Base-by-base conservation (phyloP, 2,329 filamentous ascomycete genomes). In the Emydomyces testavorans region DNA sequence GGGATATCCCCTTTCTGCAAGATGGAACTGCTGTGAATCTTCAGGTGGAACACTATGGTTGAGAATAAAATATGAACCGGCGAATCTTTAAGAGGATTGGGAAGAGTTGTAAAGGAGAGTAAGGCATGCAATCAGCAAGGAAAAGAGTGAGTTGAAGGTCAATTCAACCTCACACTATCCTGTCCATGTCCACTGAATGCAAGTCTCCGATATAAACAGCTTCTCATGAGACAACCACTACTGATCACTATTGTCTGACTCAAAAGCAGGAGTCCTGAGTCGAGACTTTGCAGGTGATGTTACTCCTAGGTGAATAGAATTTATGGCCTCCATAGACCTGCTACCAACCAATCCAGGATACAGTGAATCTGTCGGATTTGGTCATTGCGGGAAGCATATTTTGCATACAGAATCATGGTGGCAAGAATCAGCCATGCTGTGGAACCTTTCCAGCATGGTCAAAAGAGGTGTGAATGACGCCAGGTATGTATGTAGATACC, bases 381-480 rank as follows among this genome's bases (percentile, higher is more conserved):
- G n/a, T 16, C 29, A 20, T 21, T 20, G 20, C 42, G 23, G 21
- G 23, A 31, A 45, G 29, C 11, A 11, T 15, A 21, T 34, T 3
- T 28, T 26, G 29, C n/a, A 26, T 35, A 16, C 31, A 37, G 31
- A 20, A 13, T n/a, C 42, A 28, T 29, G n/a, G 32, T 15, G 24
- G 34, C 3, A 18, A n/a, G 18, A 45, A 20, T 6, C 29, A 11
- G n/a, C 7, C 21, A 35, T 46, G 28, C 18, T 37, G 36, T 38
- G 41, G 34, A 40, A 50, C 41, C 24, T 40, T 32, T n/a, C 20
- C 21, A 37, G 20, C 24, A 16, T 37, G 32, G 31, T 13, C 20
- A 23, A 26, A 32, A 36, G n/a, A 21, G 6, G 13, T 16, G 15
- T 40, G 26, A 16, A 43, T 23, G 15, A 15, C 13, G 20, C 18